These are phyloP conservation scores for Salix koriyanagi DNA, from an alignment of 345 rosid genomes.

Conservation along the genomic window DNA sequence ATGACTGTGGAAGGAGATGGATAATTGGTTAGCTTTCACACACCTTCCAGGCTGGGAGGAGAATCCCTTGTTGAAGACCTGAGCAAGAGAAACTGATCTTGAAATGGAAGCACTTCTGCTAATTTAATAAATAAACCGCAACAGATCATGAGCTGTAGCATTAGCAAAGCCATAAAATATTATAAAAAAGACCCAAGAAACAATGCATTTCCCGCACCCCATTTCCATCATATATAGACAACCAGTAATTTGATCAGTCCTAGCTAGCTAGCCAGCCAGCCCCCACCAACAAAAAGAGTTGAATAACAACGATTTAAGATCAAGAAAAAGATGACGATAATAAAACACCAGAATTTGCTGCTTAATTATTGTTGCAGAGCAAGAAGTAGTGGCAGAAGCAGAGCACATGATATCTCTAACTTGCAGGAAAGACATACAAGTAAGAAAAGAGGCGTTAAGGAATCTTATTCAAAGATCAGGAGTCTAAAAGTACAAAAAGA, in stretches of 20 bases:
- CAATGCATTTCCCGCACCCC: background rate
- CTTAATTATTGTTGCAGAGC: background rate
- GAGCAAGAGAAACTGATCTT: slow-evolving; percentile 7
- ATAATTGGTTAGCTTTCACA: background rate
- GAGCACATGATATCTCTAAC: too few species aligned
- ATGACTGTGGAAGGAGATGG: background rate
- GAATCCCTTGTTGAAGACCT: slow-evolving; percentile 19
- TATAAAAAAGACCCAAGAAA: background rate
- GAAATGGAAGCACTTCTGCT: slow-evolving; percentile 6
- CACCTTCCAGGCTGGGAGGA: slow-evolving; percentile 26
- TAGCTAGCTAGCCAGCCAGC: background rate
- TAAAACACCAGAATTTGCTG: too few species aligned
- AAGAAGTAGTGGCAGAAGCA: background rate
- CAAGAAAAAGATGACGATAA: background rate
- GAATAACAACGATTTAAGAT: background rate
- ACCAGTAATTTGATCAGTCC: too few species aligned
- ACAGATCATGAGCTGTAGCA: background rate
- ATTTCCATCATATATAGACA: background rate
- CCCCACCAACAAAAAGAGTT: background rate
- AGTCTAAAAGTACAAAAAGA: background rate
- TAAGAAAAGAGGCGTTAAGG: background rate
- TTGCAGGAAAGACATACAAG: background rate
- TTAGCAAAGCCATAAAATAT: background rate
- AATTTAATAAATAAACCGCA: background rate
- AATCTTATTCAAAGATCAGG: background rate